These are phyloP conservation scores for Verticillium zaregamsianum DNA, from an alignment of 2,329 filamentous ascomycete species.

Conservation along the genomic window DNA sequence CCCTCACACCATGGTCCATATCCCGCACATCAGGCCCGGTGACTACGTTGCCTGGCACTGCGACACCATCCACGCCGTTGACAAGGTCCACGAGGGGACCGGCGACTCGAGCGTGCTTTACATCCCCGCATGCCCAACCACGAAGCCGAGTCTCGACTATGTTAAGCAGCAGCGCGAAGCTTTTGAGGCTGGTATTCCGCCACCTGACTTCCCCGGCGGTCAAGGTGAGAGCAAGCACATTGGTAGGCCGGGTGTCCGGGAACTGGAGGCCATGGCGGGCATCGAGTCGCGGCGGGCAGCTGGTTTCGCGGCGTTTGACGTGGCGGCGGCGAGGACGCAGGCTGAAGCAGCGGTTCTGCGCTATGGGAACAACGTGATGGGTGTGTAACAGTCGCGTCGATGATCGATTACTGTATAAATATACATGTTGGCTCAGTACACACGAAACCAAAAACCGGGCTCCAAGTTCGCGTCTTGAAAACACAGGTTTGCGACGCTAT, in stretches of 20 bases:
- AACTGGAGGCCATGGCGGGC: conserved; percentile 26
- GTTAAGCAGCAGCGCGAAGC: conserved; percentile 65
- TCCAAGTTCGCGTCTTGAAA: neutral
- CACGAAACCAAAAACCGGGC: neutral
- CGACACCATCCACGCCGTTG: conserved; percentile 78
- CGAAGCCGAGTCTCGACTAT: conserved; percentile 68
- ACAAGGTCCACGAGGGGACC: conserved; percentile 68
- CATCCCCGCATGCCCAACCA: conserved; percentile 81
- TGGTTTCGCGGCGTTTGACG: conserved; percentile 22
- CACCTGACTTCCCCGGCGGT: conserved; percentile 69
- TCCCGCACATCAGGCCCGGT: conserved; percentile 65
- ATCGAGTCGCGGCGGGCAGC: conserved; percentile 35
- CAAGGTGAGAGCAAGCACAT: conserved; percentile 58
- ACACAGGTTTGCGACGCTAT: neutral
- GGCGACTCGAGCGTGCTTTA: conserved; percentile 82
- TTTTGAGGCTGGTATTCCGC: conserved; percentile 64
- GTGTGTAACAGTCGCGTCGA: neutral
- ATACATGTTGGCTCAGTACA: neutral
- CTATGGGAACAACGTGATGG: neutral
- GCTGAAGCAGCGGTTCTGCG: neutral
- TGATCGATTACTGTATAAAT: too few relatives aligned
- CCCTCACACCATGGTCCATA: conserved; percentile 64
- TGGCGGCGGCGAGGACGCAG: neutral
- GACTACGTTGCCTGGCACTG: conserved; percentile 85
- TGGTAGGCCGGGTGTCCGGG: conserved; percentile 37